Percentiles rank a stretch among this genome's conserved stretches.
phyloP scores from a whole-genome alignment of 2,329 filamentous ascomycete species.

The Karstenula rhodostoma region DNA sequence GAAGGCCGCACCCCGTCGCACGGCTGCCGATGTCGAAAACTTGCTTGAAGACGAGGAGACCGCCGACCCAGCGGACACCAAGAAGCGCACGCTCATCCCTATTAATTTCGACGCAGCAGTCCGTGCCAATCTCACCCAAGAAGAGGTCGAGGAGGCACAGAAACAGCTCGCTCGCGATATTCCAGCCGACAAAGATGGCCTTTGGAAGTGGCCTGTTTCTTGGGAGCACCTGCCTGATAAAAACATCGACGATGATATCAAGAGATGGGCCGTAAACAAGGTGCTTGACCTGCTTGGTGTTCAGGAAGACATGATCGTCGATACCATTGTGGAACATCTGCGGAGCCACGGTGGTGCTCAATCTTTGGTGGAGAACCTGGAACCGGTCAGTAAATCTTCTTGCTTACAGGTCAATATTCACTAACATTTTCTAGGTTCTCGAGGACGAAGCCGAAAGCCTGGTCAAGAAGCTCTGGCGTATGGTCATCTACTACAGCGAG shows the following conservation, averaged over 20 bases:
- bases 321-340: constrained; percentile 89
- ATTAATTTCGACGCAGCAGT: constrained; percentile 56
- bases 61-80: constrained; percentile 68
- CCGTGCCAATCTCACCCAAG: constrained; percentile 71
- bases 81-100: constrained; percentile 72
- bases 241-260: constrained; percentile 83
- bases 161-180: constrained; percentile 88
- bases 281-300: constrained; percentile 96
- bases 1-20: constrained; percentile 69
- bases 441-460: constrained; percentile 94
- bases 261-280: constrained; percentile 97
- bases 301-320: constrained; percentile 93
- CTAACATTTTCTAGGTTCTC: constrained; percentile 66
- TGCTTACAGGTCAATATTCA: not conserved
- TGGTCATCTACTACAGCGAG: constrained; percentile 98
- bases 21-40: constrained; percentile 91
- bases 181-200: constrained; percentile 80
- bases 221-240: constrained; percentile 90
- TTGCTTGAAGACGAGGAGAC: constrained; percentile 90
- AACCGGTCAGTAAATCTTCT: constrained; percentile 68
- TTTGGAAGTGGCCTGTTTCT: constrained; percentile 92
- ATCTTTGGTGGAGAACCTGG: constrained; percentile 83
- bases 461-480: constrained; percentile 96
- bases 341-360: constrained; percentile 77
- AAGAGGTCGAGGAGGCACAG: constrained; percentile 84